These are phyloP conservation scores for Schizonepeta tenuifolia DNA, from an alignment of 257 asterid species.

Conservation along the genomic window DNA sequence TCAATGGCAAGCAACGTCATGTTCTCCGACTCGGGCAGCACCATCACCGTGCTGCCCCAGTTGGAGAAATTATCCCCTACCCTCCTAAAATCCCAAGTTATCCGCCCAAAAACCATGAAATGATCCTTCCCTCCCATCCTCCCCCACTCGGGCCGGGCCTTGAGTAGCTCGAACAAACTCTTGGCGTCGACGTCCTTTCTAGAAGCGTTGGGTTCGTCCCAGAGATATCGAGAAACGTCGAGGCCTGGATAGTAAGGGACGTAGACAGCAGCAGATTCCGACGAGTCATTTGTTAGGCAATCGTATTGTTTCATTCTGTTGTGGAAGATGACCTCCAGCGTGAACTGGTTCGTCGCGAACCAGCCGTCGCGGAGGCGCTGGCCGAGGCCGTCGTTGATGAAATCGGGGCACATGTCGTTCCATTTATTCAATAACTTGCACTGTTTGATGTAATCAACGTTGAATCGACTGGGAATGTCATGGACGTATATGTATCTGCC, in stretches of 20 bases:
- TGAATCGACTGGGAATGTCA: slow-evolving; percentile 62
- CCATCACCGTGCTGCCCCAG: slow-evolving; percentile 86
- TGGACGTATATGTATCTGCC: slow-evolving; percentile 69
- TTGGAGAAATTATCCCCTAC: slow-evolving; percentile 39
- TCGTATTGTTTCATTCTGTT: slow-evolving; percentile 72
- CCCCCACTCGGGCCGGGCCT: slow-evolving; percentile 59
- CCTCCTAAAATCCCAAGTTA: slow-evolving; percentile 84
- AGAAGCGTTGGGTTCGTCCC: slow-evolving; percentile 41
- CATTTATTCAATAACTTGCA: slow-evolving; percentile 66
- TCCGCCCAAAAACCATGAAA: slow-evolving; percentile 71
- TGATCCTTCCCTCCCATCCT: slow-evolving; percentile 73
- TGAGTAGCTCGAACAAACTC: slow-evolving; percentile 46
- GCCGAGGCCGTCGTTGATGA: slow-evolving; percentile 73
- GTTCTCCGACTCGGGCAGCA: slow-evolving; percentile 61
- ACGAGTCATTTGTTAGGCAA: slow-evolving; percentile 71
- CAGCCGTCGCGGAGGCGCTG: slow-evolving; percentile 68
- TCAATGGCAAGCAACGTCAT: slow-evolving; percentile 77
- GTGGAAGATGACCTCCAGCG: slow-evolving; percentile 74
- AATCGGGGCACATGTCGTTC: slow-evolving; percentile 71
- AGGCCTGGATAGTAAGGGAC: slow-evolving; percentile 84
- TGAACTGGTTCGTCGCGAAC: slow-evolving; percentile 75
- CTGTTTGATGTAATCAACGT: slow-evolving; percentile 50
- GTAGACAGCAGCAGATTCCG: slow-evolving; percentile 60
- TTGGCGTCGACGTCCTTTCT: slow-evolving; percentile 50
- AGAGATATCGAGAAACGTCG: slow-evolving; percentile 61